Percentiles rank a stretch among this genome's conserved stretches.
phyloP scores from a whole-genome alignment of 2,329 filamentous ascomycete species.

The Fusarium xyrophilum region DNA sequence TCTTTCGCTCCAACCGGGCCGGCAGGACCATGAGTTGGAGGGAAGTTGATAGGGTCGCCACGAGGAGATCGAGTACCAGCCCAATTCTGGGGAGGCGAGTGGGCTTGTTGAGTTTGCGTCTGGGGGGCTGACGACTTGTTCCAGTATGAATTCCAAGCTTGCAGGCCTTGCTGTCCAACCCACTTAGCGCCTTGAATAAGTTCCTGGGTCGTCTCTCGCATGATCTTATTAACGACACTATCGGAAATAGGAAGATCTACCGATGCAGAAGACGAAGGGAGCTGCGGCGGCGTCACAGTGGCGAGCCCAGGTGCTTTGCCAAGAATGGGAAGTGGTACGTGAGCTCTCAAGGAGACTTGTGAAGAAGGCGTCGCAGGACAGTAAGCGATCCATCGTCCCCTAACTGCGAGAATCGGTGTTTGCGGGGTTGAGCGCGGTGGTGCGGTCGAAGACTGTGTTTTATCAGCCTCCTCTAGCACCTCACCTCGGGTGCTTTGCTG shows the following conservation, averaged over 20 bases:
- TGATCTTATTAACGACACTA: slow-evolving; percentile 76
- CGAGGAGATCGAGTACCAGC: slow-evolving; percentile 53
- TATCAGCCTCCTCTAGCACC: slow-evolving; percentile 55
- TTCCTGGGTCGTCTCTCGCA: slow-evolving; percentile 80
- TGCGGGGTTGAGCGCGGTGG: slow-evolving; percentile 56
- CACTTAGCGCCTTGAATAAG: slow-evolving; percentile 76
- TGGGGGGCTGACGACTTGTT: slow-evolving; percentile 59
- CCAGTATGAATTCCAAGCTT: slow-evolving; percentile 84
- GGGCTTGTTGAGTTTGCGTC: slow-evolving; percentile 53
- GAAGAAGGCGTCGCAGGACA: slow-evolving; percentile 76
- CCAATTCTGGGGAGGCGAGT: slow-evolving; percentile 60
- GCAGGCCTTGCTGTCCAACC: slow-evolving; percentile 77
- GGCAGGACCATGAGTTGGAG: slow-evolving; percentile 74
- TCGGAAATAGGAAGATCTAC: slow-evolving; percentile 77
- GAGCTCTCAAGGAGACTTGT: slow-evolving; percentile 72
- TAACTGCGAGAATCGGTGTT: slow-evolving; percentile 72
- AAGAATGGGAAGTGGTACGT: slow-evolving; percentile 63
- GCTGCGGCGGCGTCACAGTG: slow-evolving; percentile 71
- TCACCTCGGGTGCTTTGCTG: slow-evolving; percentile 65
- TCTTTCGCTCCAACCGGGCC: slow-evolving; percentile 68
- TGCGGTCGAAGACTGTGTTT: slow-evolving; percentile 46
- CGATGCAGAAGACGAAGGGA: slow-evolving; percentile 70
- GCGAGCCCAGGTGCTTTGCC: slow-evolving; percentile 63
- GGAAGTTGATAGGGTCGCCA: slow-evolving; percentile 65
- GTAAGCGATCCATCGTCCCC: slow-evolving; percentile 78